phyloP scores from a whole-genome alignment of 2,329 filamentous ascomycete species.

The Nemania serpens region DNA sequence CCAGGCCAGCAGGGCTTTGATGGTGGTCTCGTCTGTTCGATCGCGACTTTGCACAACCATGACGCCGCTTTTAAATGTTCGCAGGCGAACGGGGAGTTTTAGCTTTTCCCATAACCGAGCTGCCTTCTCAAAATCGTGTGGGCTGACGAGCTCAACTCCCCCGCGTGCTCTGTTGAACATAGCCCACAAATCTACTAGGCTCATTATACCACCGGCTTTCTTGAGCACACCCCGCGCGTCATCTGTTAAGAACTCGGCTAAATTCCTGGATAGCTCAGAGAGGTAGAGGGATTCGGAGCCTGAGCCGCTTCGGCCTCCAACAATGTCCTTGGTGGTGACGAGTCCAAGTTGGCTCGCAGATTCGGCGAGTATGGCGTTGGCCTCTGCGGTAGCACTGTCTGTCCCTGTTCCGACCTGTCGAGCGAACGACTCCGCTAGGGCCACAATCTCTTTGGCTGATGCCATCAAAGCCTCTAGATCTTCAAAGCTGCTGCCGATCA shows the following conservation, averaged over 20 bases:
- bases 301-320: constrained; percentile 70
- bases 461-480: constrained; percentile 97
- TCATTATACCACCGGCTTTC: constrained; percentile 85
- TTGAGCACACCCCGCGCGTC: constrained; percentile 78
- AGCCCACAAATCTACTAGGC: constrained; percentile 88
- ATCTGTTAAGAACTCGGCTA: constrained; percentile 89
- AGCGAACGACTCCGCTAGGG: constrained; percentile 86
- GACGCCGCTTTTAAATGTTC: constrained; percentile 91
- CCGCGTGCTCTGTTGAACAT: constrained; percentile 92
- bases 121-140: constrained; percentile 88
- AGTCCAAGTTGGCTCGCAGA: constrained; percentile 84
- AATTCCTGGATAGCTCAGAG: constrained; percentile 80
- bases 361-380: constrained; percentile 76
- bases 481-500: constrained; percentile 93
- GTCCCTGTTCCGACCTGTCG: constrained; percentile 63
- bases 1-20: constrained; percentile 77
- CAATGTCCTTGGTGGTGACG: constrained; percentile 93
- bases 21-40: constrained; percentile 87
- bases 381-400: constrained; percentile 67
- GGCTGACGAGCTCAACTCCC: constrained; percentile 92
- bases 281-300: constrained; percentile 81
- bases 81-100: constrained; percentile 80
- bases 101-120: constrained; percentile 86
- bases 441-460: constrained; percentile 93
- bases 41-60: constrained; percentile 89